Percentiles rank a stretch among this genome's conserved stretches.
These are phyloP conservation scores for Chrysoporthe puriensis DNA, from an alignment of 2,329 filamentous ascomycete genomes.

Conservation along the genomic window DNA sequence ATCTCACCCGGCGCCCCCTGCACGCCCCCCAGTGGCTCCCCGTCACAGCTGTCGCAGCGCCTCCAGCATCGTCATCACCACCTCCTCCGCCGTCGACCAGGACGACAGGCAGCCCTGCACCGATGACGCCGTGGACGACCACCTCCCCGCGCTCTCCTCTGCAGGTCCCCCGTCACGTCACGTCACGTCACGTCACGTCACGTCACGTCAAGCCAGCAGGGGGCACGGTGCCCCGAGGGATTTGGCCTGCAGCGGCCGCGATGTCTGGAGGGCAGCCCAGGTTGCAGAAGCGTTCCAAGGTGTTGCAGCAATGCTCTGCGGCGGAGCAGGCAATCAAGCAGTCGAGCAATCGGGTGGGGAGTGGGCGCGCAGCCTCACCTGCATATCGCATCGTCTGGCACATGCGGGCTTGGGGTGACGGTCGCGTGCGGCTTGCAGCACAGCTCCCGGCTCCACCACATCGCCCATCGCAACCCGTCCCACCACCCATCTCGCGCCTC, in stretches of 20 bases:
- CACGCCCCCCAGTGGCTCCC: neutral
- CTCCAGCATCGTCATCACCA: neutral
- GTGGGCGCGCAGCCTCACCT: constrained; percentile 1
- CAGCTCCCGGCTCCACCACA: neutral
- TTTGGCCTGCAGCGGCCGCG: neutral
- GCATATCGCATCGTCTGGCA: neutral
- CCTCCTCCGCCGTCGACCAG: neutral
- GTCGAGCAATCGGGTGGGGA: neutral
- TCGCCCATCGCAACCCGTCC: neutral
- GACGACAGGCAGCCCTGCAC: neutral
- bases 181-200: too few relatives aligned
- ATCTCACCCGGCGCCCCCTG: neutral
- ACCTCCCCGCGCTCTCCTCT: neutral
- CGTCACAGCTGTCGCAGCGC: too few relatives aligned
- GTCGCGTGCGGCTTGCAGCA: constrained; percentile 2
- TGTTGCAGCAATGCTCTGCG: neutral
- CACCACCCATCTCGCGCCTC: neutral
- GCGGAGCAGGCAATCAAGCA: neutral
- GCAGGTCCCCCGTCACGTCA: neutral
- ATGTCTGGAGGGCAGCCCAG: neutral
- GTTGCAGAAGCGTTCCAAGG: constrained; percentile 9
- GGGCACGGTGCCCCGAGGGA: neutral
- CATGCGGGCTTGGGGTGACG: neutral
- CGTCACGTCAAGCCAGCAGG: neutral
- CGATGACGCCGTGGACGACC: neutral